phyloP scores from a whole-genome alignment of 140 eudicot genomes.

The Oenanthe javanica region DNA sequence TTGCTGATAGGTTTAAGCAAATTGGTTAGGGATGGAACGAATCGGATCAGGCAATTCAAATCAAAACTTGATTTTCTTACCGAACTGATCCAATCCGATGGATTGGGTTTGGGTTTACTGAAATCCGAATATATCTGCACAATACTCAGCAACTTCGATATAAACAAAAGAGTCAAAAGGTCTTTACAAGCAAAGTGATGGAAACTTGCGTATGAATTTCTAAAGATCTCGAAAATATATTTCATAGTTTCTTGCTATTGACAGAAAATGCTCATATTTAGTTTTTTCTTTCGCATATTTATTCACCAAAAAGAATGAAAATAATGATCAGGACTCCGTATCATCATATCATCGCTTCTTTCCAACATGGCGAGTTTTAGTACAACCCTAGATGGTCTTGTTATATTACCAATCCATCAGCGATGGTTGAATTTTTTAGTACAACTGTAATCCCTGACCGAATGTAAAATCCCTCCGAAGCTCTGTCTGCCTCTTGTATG shows the following conservation, averaged over 20 bases:
- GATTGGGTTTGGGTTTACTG: no score
- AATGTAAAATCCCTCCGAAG: conserved; percentile 92
- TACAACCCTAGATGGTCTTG: background rate
- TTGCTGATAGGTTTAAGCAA: no score
- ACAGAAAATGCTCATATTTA: background rate
- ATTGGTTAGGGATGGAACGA: no score
- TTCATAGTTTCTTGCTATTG: conserved; percentile 12
- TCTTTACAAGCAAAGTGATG: conserved; percentile 8
- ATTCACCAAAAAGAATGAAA: conserved; percentile 15
- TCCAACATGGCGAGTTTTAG: background rate
- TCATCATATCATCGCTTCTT: background rate
- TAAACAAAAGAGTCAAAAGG: background rate
- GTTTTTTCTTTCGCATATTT: conserved; percentile 17
- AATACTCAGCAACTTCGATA: background rate
- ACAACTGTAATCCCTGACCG: conserved; percentile 84
- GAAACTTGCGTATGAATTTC: conserved; percentile 16
- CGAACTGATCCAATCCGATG: no score
- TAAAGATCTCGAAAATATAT: conserved; percentile 8
- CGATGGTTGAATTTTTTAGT: conserved; percentile 68
- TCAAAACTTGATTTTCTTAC: no score
- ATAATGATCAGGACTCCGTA: background rate
- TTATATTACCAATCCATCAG: conserved; percentile 79
- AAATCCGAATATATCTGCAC: no score
- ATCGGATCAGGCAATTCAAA: no score
- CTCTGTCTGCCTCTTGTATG: conserved; percentile 94